These are phyloP conservation scores for Phytopythium cucurbitacearum DNA, from an alignment of 352 stramenopile genomes.

Conservation along the genomic window DNA sequence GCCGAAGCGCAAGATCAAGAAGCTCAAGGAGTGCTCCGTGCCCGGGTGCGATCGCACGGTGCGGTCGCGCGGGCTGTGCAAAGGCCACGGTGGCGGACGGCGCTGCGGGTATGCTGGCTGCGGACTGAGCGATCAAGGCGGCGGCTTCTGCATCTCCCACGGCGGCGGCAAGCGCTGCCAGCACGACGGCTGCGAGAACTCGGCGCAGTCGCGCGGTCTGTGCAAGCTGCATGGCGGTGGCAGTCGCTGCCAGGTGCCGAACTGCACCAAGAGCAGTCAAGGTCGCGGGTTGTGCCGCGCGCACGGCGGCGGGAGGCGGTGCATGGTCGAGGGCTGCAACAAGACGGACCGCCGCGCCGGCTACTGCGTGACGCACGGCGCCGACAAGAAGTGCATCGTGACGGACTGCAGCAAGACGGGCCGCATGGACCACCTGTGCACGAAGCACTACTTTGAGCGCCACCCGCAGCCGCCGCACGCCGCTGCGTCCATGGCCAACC, in stretches of 20 bases:
- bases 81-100: constrained; percentile 68
- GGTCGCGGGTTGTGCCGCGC: constrained; percentile 77
- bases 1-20: constrained; percentile 68
- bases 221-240: constrained; percentile 82
- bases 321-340: constrained; percentile 82
- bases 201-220: constrained; percentile 70
- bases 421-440: constrained; percentile 79
- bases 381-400: constrained; percentile 78
- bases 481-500: constrained; percentile 6
- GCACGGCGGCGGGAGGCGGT: constrained; percentile 77
- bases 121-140: constrained; percentile 71
- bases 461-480: constrained; percentile 28
- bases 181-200: constrained; percentile 74
- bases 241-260: constrained; percentile 70
- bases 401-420: constrained; percentile 80
- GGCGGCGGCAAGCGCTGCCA: constrained; percentile 80
- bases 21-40: constrained; percentile 82
- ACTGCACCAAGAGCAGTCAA: constrained; percentile 86
- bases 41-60: constrained; percentile 69
- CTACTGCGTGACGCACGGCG: constrained; percentile 79
- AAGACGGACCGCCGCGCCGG: constrained; percentile 77
- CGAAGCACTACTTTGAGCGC: constrained; percentile 83
- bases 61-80: constrained; percentile 75
- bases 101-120: constrained; percentile 68
- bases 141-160: constrained; percentile 80